These are phyloP conservation scores for Spergularia bocconei DNA, from an alignment of 148 eudicot genomes.

Conservation along the genomic window DNA sequence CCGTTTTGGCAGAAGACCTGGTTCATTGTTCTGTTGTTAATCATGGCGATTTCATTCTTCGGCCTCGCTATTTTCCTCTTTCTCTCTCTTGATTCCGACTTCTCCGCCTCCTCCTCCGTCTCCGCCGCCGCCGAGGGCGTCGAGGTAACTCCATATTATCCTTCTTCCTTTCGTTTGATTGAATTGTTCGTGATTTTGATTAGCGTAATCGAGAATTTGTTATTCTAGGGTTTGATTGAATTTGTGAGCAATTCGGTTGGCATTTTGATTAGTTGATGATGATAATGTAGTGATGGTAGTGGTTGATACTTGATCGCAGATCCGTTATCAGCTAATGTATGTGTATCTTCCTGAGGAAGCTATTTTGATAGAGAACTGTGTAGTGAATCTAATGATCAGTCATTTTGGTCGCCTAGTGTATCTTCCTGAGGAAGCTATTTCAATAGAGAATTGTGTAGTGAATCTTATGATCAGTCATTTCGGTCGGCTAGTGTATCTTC, in stretches of 20 bases:
- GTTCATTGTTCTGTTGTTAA: constrained; percentile 54
- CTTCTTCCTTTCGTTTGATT: neutral
- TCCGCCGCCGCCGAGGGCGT: constrained; percentile 40
- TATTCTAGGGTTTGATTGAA: constrained; percentile 2
- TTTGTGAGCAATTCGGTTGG: too few relatives aligned
- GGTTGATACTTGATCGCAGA: too few relatives aligned
- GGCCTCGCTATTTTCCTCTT: constrained; percentile 65
- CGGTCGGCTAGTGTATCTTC: too few relatives aligned
- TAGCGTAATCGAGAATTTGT: constrained; percentile 2
- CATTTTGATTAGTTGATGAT: neutral
- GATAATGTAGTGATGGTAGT: neutral
- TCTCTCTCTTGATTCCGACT: constrained; percentile 61
- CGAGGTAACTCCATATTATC: constrained; percentile 12
- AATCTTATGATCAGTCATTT: too few relatives aligned
- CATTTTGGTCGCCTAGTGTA: too few relatives aligned
- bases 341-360: too few relatives aligned
- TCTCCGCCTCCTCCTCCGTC: constrained; percentile 28
- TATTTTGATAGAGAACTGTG: too few relatives aligned
- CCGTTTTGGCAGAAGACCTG: constrained; percentile 83
- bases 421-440: too few relatives aligned
- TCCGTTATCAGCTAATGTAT: too few relatives aligned
- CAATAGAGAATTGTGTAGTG: too few relatives aligned
- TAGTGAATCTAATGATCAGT: too few relatives aligned
- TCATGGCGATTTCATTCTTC: constrained; percentile 70
- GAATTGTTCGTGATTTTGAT: neutral